These are phyloP conservation scores for Physcomitrellopsis africana DNA, from an alignment of 225 moss, liverwort and hornwort species.

Conservation along the genomic window DNA sequence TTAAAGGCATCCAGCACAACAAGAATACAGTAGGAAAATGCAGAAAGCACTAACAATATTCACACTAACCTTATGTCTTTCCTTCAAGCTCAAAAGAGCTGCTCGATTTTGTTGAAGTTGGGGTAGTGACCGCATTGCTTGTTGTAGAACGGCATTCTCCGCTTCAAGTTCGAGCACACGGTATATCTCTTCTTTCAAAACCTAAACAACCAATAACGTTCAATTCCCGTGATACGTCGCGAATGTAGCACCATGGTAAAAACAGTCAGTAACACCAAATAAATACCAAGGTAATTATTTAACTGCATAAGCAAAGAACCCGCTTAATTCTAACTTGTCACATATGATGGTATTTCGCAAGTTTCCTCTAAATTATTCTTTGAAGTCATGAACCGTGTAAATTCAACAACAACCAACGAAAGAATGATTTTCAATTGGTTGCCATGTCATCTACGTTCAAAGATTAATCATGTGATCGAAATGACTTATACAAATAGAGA, in stretches of 20 bases:
- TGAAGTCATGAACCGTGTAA: neutral
- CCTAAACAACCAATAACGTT: slow-evolving; percentile 48
- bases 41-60: slow-evolving; percentile 11
- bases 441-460: slow-evolving; percentile 9
- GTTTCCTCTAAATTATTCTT: neutral
- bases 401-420: neutral
- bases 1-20: neutral
- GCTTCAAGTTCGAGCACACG: slow-evolving; percentile 93
- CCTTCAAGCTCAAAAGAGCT: slow-evolving; percentile 71
- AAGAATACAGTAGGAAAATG: slow-evolving; percentile 8
- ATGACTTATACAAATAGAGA: slow-evolving; percentile 2
- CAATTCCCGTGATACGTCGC: slow-evolving; percentile 9
- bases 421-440: neutral
- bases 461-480: neutral
- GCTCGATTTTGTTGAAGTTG: slow-evolving; percentile 89
- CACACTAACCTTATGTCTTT: slow-evolving; percentile 70
- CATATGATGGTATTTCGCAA: too few relatives aligned
- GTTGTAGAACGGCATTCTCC: slow-evolving; percentile 91
- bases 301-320: too few relatives aligned
- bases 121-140: slow-evolving; percentile 84
- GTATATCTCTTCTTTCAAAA: slow-evolving; percentile 90
- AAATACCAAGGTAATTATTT: neutral
- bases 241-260: neutral
- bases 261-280: neutral
- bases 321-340: too few relatives aligned